These are phyloP conservation scores for Dendrobium chrysotoxum DNA, from an alignment of 106 monocot species.

Conservation along the genomic window DNA sequence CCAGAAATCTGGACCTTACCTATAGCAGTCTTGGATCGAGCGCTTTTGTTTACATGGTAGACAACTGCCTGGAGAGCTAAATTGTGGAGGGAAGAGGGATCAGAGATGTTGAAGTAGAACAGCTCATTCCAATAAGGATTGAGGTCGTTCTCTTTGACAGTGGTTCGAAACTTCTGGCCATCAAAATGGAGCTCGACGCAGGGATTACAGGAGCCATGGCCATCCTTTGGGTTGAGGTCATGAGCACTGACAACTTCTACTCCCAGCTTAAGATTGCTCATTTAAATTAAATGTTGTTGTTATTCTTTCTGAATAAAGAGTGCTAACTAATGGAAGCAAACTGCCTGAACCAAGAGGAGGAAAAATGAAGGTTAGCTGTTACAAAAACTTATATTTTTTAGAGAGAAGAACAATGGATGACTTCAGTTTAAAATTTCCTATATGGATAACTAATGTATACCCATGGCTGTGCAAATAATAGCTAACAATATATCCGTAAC, in stretches of 20 bases:
- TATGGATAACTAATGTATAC: too few relatives aligned
- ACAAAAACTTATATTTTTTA: too few relatives aligned
- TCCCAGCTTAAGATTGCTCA: slow-evolving; percentile 47
- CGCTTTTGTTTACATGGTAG: slow-evolving; percentile 17
- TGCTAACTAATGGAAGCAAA: background rate
- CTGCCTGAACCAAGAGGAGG: background rate
- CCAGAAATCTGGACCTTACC: slow-evolving; percentile 38
- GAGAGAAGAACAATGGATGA: too few relatives aligned
- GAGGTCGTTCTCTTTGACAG: slow-evolving; percentile 42
- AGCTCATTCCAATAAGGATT: slow-evolving; percentile 48
- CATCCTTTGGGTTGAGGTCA: slow-evolving; percentile 44
- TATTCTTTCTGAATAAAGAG: background rate
- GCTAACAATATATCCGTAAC: too few relatives aligned
- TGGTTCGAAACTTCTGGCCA: slow-evolving; percentile 38
- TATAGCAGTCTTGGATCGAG: slow-evolving; percentile 37
- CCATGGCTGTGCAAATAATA: too few relatives aligned
- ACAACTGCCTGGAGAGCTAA: slow-evolving; percentile 33
- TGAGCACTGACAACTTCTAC: slow-evolving; percentile 48
- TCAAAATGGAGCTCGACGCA: slow-evolving; percentile 59
- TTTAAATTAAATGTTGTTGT: background rate
- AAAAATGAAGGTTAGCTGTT: background rate
- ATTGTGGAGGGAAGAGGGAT: slow-evolving; percentile 26
- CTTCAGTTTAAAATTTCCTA: too few relatives aligned
- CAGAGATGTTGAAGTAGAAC: slow-evolving; percentile 54
- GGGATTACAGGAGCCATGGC: slow-evolving; percentile 29